phyloP scores from a whole-genome alignment of 805 yeast genomes.

The Candida glaebosa region DNA sequence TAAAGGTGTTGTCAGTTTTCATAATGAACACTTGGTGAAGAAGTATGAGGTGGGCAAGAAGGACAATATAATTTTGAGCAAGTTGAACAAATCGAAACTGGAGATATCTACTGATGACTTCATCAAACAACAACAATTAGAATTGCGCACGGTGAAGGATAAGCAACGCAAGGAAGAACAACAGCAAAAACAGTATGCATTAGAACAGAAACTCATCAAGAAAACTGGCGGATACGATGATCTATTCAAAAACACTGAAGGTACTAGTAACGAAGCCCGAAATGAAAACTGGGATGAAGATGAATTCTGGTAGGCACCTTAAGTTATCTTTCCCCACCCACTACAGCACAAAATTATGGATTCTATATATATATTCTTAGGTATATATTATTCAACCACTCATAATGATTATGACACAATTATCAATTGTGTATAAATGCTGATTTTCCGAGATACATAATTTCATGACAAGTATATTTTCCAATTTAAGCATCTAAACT shows the following conservation, averaged over 20 bases:
- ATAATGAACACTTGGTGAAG: constrained; percentile 52
- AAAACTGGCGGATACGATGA: constrained; percentile 22
- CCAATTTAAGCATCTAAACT: constrained; percentile 25
- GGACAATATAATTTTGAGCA: constrained; percentile 58
- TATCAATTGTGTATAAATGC: not conserved
- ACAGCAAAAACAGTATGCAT: constrained; percentile 33
- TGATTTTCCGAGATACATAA: not conserved
- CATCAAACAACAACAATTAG: constrained; percentile 27
- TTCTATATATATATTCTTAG: too few relatives aligned
- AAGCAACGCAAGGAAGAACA: constrained; percentile 31
- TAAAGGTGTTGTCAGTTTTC: constrained; percentile 74
- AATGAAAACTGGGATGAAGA: constrained; percentile 38
- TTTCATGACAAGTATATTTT: not conserved
- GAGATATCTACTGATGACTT: constrained; percentile 50
- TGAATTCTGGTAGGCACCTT: constrained; percentile 25
- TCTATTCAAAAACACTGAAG: constrained; percentile 17
- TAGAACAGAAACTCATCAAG: constrained; percentile 29
- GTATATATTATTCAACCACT: not conserved
- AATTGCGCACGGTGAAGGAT: constrained; percentile 37
- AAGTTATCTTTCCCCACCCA: not conserved
- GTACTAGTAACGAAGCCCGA: constrained; percentile 23
- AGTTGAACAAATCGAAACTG: constrained; percentile 59
- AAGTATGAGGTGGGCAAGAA: constrained; percentile 51
- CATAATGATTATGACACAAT: not conserved
- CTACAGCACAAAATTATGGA: not conserved